A percentile compares a stretch with the other conserved stretches of the same genome.
phyloP scores from a whole-genome alignment of 306 rosid species.

The Cicer arietinum region DNA sequence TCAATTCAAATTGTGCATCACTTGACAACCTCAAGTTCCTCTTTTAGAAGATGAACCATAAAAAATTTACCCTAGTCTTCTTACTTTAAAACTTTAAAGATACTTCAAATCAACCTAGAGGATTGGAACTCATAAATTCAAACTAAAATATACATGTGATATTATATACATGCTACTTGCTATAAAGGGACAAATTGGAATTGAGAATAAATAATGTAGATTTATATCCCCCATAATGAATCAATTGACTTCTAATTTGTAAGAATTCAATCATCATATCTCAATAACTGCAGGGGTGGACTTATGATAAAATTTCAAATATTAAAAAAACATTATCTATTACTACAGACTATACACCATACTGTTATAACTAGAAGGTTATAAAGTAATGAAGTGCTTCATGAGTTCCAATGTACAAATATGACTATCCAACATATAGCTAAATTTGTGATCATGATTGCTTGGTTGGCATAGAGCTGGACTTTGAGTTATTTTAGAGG shows the following conservation, averaged over 20 bases:
- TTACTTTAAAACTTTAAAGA: neutral
- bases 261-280: neutral
- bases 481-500: slow-evolving; percentile 29
- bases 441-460: slow-evolving; percentile 22
- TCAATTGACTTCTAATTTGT: neutral
- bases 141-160: neutral
- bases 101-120: neutral
- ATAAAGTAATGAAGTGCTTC: slow-evolving; percentile 36
- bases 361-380: slow-evolving; percentile 21
- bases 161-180: neutral
- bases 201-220: neutral
- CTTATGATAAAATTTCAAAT: slow-evolving; percentile 6
- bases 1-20: no score
- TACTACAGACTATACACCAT: slow-evolving; percentile 19
- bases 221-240: neutral
- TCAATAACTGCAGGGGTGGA: slow-evolving; percentile 45
- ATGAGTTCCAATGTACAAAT: slow-evolving; percentile 48
- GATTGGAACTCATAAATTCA: neutral
- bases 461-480: slow-evolving; percentile 54
- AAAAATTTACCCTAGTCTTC: neutral
- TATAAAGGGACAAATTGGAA: neutral
- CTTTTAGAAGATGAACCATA: neutral
- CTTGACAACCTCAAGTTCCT: no score
- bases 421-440: slow-evolving; percentile 39
- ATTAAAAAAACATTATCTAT: slow-evolving; percentile 12